Conservation (phyloP, 75 land plant genomes). For the Cunninghamia lanceolata region DNA sequence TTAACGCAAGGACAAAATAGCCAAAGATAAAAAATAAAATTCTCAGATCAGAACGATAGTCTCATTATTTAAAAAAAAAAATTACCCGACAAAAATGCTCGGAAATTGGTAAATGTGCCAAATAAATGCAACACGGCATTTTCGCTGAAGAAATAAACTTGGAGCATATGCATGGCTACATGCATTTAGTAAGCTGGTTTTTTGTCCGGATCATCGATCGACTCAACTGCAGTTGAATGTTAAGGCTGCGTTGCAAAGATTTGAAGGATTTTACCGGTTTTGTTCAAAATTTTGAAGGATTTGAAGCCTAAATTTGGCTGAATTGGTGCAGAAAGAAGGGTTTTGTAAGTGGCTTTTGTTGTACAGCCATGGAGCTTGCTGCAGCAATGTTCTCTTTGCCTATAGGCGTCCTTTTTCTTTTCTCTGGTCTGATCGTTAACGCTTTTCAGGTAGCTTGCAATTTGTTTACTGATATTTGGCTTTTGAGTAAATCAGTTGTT, state of each 20-base stretch:
- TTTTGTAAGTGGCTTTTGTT: not conserved
- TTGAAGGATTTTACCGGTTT: not conserved
- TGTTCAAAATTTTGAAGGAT: not conserved
- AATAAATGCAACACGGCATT: not conserved
- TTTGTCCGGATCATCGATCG: not conserved
- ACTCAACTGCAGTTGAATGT: not conserved
- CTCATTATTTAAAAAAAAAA: too few relatives aligned
- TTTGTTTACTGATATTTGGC: not conserved
- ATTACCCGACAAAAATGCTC: not conserved
- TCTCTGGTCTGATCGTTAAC: conserved; percentile 38
- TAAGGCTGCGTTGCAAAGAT: not conserved
- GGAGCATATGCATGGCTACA: not conserved
- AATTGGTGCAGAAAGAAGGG: not conserved
- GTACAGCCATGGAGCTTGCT: not conserved
- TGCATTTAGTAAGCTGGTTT: not conserved
- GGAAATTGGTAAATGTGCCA: not conserved
- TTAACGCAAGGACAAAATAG: not conserved
- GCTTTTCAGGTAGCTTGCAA: conserved; percentile 22
- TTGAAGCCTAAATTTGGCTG: not conserved
- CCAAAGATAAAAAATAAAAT: not conserved
- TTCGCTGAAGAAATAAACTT: not conserved
- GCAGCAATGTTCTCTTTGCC: conserved; percentile 27
- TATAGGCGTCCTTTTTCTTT: conserved; percentile 29
- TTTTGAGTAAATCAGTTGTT: not conserved
- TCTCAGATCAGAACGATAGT: too few relatives aligned